phyloP scores from a whole-genome alignment of 331 rosid species.

The Pyrus hybrid region DNA sequence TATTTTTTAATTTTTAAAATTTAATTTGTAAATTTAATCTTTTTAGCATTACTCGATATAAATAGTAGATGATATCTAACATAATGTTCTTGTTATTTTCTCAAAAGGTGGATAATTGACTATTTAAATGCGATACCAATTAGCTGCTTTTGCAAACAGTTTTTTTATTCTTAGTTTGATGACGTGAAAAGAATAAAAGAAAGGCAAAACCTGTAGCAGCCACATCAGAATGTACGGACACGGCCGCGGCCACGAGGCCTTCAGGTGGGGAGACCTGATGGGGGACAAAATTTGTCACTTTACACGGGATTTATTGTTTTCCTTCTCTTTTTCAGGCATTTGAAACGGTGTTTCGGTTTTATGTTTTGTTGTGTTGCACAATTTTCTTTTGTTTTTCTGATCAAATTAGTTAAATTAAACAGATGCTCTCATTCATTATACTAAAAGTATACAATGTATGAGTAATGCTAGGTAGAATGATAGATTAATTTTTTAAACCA shows the following conservation, averaged over 20 bases:
- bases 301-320: neutral
- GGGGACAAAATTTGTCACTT: neutral
- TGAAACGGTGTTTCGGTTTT: neutral
- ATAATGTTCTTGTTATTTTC: too few species aligned
- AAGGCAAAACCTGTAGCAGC: neutral
- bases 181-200: neutral
- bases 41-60: too few species aligned
- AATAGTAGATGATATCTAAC: neutral
- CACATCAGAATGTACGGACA: constrained; percentile 13
- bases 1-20: too few species aligned
- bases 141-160: neutral
- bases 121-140: too few species aligned
- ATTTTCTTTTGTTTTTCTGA: neutral
- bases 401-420: neutral
- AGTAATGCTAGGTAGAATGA: too few species aligned
- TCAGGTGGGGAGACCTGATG: constrained; percentile 5
- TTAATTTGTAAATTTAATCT: too few species aligned
- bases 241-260: neutral
- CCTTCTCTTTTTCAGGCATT: neutral
- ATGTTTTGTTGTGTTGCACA: neutral
- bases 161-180: neutral
- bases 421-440: too few species aligned
- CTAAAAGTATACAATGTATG: too few species aligned
- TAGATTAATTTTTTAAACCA: too few species aligned
- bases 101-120: too few species aligned